Base-by-base conservation (phyloP, 371 early-diverging fungal genomes). In the Mucor racemosus region DNA sequence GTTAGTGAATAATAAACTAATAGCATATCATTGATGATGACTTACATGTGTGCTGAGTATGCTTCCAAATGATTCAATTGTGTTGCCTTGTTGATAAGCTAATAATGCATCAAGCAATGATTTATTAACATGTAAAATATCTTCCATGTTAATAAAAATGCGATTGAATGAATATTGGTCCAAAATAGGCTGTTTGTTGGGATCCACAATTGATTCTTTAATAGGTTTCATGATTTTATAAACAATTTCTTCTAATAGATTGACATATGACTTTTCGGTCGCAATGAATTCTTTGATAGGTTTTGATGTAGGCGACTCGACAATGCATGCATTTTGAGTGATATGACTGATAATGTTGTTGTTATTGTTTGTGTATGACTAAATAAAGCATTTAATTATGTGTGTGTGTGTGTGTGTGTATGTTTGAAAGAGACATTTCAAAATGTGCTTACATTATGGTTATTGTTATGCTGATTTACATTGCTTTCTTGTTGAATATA, bases 91-190 rank as follows among this genome's bases (percentile, higher is more conserved):
- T 40, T 69, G 13, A 40, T 65, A 67, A 13, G 50, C n/a, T 13
- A 58, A 26, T 8, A 76, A 38, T 19, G 75, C 63, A 13, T 42
- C 61, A 40, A 72, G 33, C 46, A 76, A 70, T 0, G 64, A n/a
- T 17, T 53, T 60, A 50, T 76, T 73, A 9, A 66, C 70, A 6
- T 61, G 62, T 40, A 68, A 38, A 13, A 76, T 63, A 35, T 70
- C 63, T 17, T 76, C 73, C 41, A 66, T 46, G 41, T 76, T 76
- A 19, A 73, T 42, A 62, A 70, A 76, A 9, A 76, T 76, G 42
- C 60, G 54, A 11, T 73, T 73, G 35, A 62, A 69, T 5, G 59
- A 55, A 42, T 66, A 76, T 11, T 60, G 60, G 35, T 76, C 70
- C 14, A 76, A 40, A 8, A 76, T 66, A 17, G 71, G 62, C 0